Evolutionary conservation across 805 yeast genomes (phyloP), one percentile per base, ranked within the genome.

Genomic region (Cyberlindnera saturnus): DNA sequence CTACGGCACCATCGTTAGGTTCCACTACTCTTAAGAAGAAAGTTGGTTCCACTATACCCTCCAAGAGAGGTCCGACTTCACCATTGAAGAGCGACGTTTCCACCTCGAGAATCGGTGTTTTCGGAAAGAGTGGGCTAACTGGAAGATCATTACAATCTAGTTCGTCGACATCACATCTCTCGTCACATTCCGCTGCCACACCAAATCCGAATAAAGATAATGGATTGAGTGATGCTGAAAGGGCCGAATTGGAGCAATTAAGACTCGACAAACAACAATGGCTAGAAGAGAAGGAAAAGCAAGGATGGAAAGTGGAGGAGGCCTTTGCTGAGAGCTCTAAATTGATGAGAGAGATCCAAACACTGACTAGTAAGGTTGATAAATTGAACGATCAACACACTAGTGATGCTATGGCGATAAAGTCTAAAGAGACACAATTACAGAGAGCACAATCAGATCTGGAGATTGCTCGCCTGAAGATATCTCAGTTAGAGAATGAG

Each of bases 391-490:
- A 72, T 38, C 81, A 77, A 39, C 70, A 72, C 39, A 76, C 81
- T 3, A 69, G 68, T 34, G 69, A 73, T 38, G 65, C 66, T 36
- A 65, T 82, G 52, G 66, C 72, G 42, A 57, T 77, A 19, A 82
- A 82, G 58, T 80, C 86, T 29, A 80, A 78, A 49, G 93, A 86
- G 39, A 77, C 86, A 0, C 88, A 82, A 56, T 60, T 86, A 8
- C 67, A 73, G 35, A 65, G 93, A 36, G 63, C 79, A 19, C 74
- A 67, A 34, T 73, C 79, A 38, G 93, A 86, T 53, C 60, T 81
- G 38, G 88, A 82, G 36, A 72, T 69, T 36, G 69, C 81, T 4
- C 75, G 73, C 41, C 59, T 71, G n/a, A 73, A 72, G 50, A 69
- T 77, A 11, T 57, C 69, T 29, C 79, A 77, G 45, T 60, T 82